Conservation (phyloP, 805 yeast genomes). For the Pichia occidentalis region DNA sequence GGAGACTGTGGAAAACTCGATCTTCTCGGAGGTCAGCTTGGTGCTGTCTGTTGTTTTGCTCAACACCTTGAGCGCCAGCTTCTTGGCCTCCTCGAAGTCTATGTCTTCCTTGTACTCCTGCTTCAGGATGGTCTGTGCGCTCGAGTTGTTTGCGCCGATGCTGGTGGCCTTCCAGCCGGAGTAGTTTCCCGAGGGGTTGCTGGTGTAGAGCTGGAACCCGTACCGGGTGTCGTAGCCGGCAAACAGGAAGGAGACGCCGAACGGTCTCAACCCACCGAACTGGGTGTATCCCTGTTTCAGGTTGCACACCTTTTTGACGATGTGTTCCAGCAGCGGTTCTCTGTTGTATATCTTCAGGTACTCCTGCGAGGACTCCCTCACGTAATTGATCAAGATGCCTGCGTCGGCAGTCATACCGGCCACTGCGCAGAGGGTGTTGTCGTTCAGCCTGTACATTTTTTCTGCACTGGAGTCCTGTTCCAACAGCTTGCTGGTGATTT, state of each 20-base stretch:
- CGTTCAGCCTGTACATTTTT: constrained; percentile 81
- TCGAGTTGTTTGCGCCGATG: constrained; percentile 93
- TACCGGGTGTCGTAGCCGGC: constrained; percentile 92
- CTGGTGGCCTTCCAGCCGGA: constrained; percentile 98
- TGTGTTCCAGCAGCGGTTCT: constrained; percentile 86
- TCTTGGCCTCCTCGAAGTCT: constrained; percentile 67
- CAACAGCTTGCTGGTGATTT: constrained; percentile 83
- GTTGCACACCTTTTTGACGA: constrained; percentile 86
- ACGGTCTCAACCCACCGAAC: constrained; percentile 97
- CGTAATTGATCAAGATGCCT: constrained; percentile 76
- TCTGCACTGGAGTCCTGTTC: constrained; percentile 94
- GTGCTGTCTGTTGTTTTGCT: constrained; percentile 92
- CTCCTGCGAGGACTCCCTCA: constrained; percentile 78
- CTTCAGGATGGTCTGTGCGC: constrained; percentile 92
- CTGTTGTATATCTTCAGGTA: constrained; percentile 84
- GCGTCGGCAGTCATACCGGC: constrained; percentile 99
- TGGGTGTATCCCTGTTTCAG: constrained; percentile 97
- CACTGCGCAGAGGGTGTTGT: constrained; percentile 70
- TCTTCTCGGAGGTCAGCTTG: constrained; percentile 77
- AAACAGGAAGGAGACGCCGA: constrained; percentile 92
- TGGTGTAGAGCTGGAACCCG: constrained; percentile 87
- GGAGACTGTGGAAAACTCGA: constrained; percentile 84
- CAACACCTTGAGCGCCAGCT: constrained; percentile 82
- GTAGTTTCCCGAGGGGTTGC: constrained; percentile 96
- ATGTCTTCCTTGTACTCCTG: constrained; percentile 89